Evolutionary conservation across 129 eudicot genomes (phyloP), one percentile per base, ranked within the genome.

Genomic region (Flaveria brownii): DNA sequence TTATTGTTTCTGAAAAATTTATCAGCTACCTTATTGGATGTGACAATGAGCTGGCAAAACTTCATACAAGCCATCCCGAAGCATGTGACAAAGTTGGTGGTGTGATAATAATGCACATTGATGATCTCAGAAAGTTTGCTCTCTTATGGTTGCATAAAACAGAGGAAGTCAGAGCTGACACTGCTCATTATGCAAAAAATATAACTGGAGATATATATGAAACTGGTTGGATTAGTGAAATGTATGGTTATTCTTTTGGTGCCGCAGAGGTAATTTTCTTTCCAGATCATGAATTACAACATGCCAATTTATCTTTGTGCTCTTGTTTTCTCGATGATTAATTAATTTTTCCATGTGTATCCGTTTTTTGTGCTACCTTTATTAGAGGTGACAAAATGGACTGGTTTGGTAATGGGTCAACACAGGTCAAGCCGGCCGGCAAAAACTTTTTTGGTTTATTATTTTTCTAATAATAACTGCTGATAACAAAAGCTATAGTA

Each of bases 61-160:
- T 94, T 77, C 99, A 94, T 64, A 94, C 99, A 22, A 83, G 91
- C 59, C 92, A 91, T 77, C 99, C 99, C 52, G 91, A 86, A 86
- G 96, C 96, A 62, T 94, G 99, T 76, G 89, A 94, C 79, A 94
- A 94, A 78, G 97, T 94, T 78, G 99, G 97, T 25, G 99, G 97
- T 70, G 96, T 91, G 74, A 94, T 94, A 33, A 80, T 94, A 59
- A 94, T 94, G 96, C 97, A 91, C 71, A 89, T 91, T 66, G 88
- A 85, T 25, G 96, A 94, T 80, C 97, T 94, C 41, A 86, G 85
- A 65, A 94, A 85, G 78, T 91, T 94, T 81, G 92, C 97, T 18
- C 45, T 89, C 67, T 82, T 87, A 22, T 94, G 98, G 98, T 82
- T 91, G 83, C 97, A 88, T 64, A 94, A 94, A 86, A 94, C 97